Evolutionary conservation across 2,329 filamentous ascomycete genomes (phyloP).

Genomic region (Neurospora sp.): DNA sequence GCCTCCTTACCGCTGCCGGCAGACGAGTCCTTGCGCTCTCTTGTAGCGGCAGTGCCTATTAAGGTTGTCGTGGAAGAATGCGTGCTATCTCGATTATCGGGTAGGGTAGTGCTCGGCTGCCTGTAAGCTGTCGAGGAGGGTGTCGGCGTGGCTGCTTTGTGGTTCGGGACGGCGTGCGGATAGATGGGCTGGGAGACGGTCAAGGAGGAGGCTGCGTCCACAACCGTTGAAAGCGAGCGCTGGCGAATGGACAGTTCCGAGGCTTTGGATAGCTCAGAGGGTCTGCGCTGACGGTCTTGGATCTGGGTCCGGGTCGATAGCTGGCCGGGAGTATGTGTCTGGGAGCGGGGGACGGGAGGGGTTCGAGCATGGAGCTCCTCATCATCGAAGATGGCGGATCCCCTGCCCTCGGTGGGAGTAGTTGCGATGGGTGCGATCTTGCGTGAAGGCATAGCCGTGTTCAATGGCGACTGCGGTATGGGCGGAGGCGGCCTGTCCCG

Average conservation of each 20-base stretch:
- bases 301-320: slow-evolving; percentile 49
- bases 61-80: slow-evolving; percentile 10
- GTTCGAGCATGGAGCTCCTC: slow-evolving; percentile 25
- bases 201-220: slow-evolving; percentile 13
- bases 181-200: slow-evolving; percentile 10
- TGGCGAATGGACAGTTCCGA: slow-evolving; percentile 44
- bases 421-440: slow-evolving; percentile 32
- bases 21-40: slow-evolving; percentile 17
- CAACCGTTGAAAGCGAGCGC: slow-evolving; percentile 40
- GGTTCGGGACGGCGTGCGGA: slow-evolving; percentile 2
- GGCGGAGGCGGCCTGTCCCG: slow-evolving; percentile 13
- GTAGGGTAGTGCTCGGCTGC: slow-evolving; percentile 17
- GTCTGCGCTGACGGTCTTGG: slow-evolving; percentile 38
- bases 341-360: slow-evolving; percentile 37
- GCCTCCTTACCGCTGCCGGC: slow-evolving; percentile 15
- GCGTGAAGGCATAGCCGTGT: slow-evolving; percentile 38
- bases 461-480: slow-evolving; percentile 25
- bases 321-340: slow-evolving; percentile 48
- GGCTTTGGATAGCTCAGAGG: slow-evolving; percentile 10
- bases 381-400: slow-evolving; percentile 19
- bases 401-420: slow-evolving; percentile 15
- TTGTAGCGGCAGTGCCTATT: slow-evolving; percentile 15
- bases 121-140: slow-evolving; percentile 11
- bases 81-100: slow-evolving; percentile 10
- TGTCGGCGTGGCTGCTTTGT: slow-evolving; percentile 10